Evolutionary conservation across 1,284 basidiomycete species (phyloP), one percentile per base, ranked within the genome.

Genomic region (Apiotrichum siamense): DNA sequence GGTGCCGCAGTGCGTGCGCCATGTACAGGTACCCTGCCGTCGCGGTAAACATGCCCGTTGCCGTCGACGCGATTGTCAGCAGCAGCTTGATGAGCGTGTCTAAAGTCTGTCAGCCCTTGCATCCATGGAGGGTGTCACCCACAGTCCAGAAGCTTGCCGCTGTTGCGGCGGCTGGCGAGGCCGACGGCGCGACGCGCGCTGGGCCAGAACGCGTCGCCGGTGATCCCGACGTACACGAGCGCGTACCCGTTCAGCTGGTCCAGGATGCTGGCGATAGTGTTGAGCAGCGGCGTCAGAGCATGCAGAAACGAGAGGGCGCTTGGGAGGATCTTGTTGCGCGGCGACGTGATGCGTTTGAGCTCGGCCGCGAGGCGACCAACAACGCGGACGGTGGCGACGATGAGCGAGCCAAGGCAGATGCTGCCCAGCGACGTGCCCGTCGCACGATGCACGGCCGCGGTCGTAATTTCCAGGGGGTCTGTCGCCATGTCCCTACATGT

Each of bases 11-110:
- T 0, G 86, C 85, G 69, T 92, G 90, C 5, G 88, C 85, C 38
- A 88, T 87, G 63, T 92, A 92, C 3, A 96, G 73, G 68, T 93
- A 96, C 0, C 88, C 88, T 12, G 81, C 77, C 31, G 92, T 76
- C 1, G 87, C 85, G 49, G 88, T 88, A 11, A 89, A 86, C 59
- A 91, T 80, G 4, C 76, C 46, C 80, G 92, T 76, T 0, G 86
- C 86, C 40, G 90, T 76, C 5, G 89, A 87, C 10, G 86, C 83
- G 27, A 91, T 79, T 21, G 75, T 74, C 21, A 79, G 65, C 7
- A 80, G 68, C 13, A 77, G 70, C 15, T 87, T 87, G 61, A 93
- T 79, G 48, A 92, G 73, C 1, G 86, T 82, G 56, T 70, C 74
- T 63, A 60, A 44, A 3, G 20, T 10, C 27, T 17, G 45, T 57